phyloP scores from a whole-genome alignment of 495 filamentous ascomycete genomes.

The Ascobolus immersus region DNA sequence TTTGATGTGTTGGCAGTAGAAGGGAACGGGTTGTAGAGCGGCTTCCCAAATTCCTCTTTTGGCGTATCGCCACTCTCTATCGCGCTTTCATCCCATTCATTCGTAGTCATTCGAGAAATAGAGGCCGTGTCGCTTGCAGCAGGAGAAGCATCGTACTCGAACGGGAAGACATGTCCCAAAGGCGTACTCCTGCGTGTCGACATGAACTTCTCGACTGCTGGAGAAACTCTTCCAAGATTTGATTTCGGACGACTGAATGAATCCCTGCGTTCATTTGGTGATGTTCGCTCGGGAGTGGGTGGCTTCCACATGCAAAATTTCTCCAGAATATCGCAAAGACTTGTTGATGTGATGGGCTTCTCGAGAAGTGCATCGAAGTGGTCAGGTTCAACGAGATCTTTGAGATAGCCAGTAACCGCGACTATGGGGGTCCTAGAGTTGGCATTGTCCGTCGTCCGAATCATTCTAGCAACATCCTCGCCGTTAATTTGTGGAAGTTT shows the following conservation, averaged over 20 bases:
- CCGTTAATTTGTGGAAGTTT: slow-evolving; percentile 85
- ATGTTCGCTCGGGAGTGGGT: slow-evolving; percentile 24
- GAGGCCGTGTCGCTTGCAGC: slow-evolving; percentile 8
- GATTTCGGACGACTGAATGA: slow-evolving; percentile 8
- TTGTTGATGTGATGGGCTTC: slow-evolving; percentile 76
- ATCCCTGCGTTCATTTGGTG: slow-evolving; percentile 9
- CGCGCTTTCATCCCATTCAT: slow-evolving; percentile 12
- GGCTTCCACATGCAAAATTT: slow-evolving; percentile 84
- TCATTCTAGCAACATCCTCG: slow-evolving; percentile 86
- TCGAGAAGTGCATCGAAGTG: slow-evolving; percentile 86
- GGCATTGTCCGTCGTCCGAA: slow-evolving; percentile 76
- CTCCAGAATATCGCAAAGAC: slow-evolving; percentile 61
- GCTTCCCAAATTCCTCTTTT: slow-evolving; percentile 2
- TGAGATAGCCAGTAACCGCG: slow-evolving; percentile 89
- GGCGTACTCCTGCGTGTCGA: slow-evolving; percentile 8
- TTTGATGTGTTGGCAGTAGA: slow-evolving; percentile 8
- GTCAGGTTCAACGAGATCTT: slow-evolving; percentile 78
- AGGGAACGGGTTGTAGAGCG: slow-evolving; percentile 4
- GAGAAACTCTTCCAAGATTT: slow-evolving; percentile 10
- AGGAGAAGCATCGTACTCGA: slow-evolving; percentile 8
- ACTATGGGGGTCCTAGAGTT: slow-evolving; percentile 92
- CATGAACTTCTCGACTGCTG: slow-evolving; percentile 14
- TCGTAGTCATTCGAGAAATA: slow-evolving; percentile 10
- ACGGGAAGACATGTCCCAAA: slow-evolving; percentile 12
- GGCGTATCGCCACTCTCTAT: slow-evolving; percentile 5